Percentiles rank a stretch among this genome's conserved stretches.
Evolutionary conservation across 108 stramenopile genomes (phyloP).

Genomic region (Skeletonema costatum): DNA sequence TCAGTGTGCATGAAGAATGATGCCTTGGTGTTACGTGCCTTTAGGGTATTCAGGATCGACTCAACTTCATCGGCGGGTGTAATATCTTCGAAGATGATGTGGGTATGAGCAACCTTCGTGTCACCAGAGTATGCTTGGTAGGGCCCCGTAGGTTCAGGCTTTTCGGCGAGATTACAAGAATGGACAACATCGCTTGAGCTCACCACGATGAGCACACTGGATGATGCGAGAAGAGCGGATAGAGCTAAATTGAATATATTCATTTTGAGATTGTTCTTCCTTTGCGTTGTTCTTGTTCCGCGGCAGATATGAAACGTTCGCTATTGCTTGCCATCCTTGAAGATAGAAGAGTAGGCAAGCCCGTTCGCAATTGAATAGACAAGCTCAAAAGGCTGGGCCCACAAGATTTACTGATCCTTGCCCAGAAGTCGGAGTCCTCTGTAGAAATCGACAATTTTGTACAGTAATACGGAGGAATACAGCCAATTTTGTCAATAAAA

Average conservation of each 20-base stretch:
- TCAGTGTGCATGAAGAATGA: background rate
- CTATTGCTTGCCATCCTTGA: no score
- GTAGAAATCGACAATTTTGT: no score
- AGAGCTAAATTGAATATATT: background rate
- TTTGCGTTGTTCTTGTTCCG: background rate
- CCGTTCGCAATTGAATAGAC: no score
- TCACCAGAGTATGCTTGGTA: background rate
- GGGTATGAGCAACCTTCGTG: background rate
- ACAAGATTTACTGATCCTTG: no score
- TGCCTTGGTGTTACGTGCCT: background rate
- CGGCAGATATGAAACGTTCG: no score
- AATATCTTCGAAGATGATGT: background rate
- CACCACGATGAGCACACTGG: background rate
- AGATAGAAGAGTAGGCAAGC: no score
- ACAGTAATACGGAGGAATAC: no score
- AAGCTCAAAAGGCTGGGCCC: no score
- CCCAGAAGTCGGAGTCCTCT: no score
- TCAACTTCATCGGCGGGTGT: background rate
- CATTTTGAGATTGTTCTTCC: background rate
- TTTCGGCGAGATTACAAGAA: background rate
- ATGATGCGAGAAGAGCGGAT: background rate
- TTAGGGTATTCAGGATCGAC: background rate
- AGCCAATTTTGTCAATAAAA: no score
- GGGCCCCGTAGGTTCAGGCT: background rate
- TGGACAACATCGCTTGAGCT: background rate